Conservation (phyloP, 805 yeast genomes). For the Suhomyces tanzawaensis region DNA sequence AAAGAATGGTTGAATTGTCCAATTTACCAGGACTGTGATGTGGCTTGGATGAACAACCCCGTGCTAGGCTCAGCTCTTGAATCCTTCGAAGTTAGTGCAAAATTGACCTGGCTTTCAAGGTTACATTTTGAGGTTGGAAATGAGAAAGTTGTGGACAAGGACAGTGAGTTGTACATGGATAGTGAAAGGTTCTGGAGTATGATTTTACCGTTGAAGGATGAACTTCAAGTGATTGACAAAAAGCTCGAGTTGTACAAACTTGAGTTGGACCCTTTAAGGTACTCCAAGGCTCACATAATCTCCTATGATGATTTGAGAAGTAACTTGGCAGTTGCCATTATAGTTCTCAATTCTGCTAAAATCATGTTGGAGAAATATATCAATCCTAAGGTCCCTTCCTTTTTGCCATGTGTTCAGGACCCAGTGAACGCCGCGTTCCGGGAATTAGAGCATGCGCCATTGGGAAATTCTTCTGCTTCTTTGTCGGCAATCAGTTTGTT, state of each 20-base stretch:
- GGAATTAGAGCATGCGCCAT: slow-evolving; percentile 6
- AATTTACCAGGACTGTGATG: slow-evolving; percentile 30
- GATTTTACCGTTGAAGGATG: slow-evolving; percentile 7
- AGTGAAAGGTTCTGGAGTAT: slow-evolving; percentile 10
- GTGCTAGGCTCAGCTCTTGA: slow-evolving; percentile 37
- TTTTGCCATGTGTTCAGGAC: slow-evolving; percentile 8
- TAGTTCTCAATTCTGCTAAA: slow-evolving; percentile 10
- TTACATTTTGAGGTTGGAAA: slow-evolving; percentile 9
- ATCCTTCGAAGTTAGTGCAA: slow-evolving; percentile 37
- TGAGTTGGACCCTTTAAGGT: slow-evolving; percentile 3
- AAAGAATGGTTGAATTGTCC: slow-evolving; percentile 33
- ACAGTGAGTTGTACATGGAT: slow-evolving; percentile 5
- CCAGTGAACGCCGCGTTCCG: slow-evolving; percentile 5
- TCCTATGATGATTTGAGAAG: slow-evolving; percentile 9
- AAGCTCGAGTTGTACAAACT: slow-evolving; percentile 6
- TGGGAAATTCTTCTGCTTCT: slow-evolving; percentile 10
- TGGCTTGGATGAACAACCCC: slow-evolving; percentile 45
- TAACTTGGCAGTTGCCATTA: slow-evolving; percentile 12
- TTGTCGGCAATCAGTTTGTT: slow-evolving; percentile 11
- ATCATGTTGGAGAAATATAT: slow-evolving; percentile 11
- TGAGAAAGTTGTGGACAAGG: background rate
- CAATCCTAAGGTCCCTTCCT: slow-evolving; percentile 12
- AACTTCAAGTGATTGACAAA: slow-evolving; percentile 3
- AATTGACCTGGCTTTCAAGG: slow-evolving; percentile 36
- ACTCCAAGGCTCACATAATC: slow-evolving; percentile 1